Evolutionary conservation across 2,329 filamentous ascomycete species (phyloP), one percentile per base, ranked within the genome.

Genomic region (Fusarium annulatum): DNA sequence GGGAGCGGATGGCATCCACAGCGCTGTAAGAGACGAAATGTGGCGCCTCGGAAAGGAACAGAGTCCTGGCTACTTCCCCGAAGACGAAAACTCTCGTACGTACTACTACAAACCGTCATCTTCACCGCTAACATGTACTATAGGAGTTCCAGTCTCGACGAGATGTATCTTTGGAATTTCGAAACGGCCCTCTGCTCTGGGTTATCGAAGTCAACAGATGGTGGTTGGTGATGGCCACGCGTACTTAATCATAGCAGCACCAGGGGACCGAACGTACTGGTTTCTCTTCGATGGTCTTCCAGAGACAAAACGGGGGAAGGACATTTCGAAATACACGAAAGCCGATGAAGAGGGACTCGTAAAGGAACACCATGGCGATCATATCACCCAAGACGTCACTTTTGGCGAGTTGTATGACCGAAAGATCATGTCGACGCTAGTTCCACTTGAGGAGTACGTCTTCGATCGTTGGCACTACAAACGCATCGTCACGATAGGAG

Each of bases 1-100:
- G 4, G 65, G 62, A 7, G 65, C 62, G 77, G 62, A 68, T 10
- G 62, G 65, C 1, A 41, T 67, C n/a, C 57, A 68, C 6, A 68
- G 65, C 15, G 21, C 10, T 18, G 51, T 38, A 6, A 21, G 51
- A 28, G 34, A 38, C 1, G 51, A 38, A 5, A 53, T 53, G 34
- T 53, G 51, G 34, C 51, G 51, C 3, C 23, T 53, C 0, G 34
- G 51, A 26, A 53, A 53, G 12, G 5, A 53, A 7, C 18, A 53
- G 12, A 53, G 34, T 18, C 34, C 51, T 5, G 51, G 51, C 2
- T 38, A 38, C 9, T 53, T 53, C 18, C 51, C 51, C 1, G 18
- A 53, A 1, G 51, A 53, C 9, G 51, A 53, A 9, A 3, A 16
- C 14, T 53, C 51, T 16, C 12, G 53, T 63, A 16, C 2, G 61